Conservation (phyloP, 768 basidiomycete species). For the Podaxis carcinomalis region DNA sequence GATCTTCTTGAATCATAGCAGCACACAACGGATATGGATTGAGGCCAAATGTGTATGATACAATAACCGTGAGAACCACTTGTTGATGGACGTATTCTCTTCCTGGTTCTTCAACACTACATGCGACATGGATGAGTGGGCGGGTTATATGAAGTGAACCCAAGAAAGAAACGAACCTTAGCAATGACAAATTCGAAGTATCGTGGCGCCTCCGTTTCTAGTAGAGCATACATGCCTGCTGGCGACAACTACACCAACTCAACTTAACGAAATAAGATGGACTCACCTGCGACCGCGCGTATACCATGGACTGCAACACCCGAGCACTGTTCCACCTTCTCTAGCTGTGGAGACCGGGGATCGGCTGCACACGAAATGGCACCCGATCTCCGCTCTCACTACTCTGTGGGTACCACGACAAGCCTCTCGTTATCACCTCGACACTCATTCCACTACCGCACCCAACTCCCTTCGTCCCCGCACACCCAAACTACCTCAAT, state of each 20-base stretch:
- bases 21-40: no score
- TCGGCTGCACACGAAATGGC: no score
- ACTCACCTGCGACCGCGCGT: conserved; percentile 90
- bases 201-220: conserved; percentile 76
- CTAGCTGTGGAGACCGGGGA: conserved; percentile 23
- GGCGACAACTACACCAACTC: neutral
- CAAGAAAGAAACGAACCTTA: conserved; percentile 50
- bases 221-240: conserved; percentile 91
- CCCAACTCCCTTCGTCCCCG: no score
- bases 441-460: no score
- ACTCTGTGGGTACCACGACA: no score
- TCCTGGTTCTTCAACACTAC: conserved; percentile 91
- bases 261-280: neutral
- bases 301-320: conserved; percentile 97
- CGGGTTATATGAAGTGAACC: conserved; percentile 32
- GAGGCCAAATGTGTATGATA: neutral
- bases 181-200: conserved; percentile 98
- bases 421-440: no score
- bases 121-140: conserved; percentile 5
- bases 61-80: conserved; percentile 72
- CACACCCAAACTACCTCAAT: no score
- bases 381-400: no score
- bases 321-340: conserved; percentile 97
- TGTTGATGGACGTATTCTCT: conserved; percentile 89
- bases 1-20: no score